phyloP scores from a whole-genome alignment of 441 rosid genomes.

The Erodium chrysanthum region DNA sequence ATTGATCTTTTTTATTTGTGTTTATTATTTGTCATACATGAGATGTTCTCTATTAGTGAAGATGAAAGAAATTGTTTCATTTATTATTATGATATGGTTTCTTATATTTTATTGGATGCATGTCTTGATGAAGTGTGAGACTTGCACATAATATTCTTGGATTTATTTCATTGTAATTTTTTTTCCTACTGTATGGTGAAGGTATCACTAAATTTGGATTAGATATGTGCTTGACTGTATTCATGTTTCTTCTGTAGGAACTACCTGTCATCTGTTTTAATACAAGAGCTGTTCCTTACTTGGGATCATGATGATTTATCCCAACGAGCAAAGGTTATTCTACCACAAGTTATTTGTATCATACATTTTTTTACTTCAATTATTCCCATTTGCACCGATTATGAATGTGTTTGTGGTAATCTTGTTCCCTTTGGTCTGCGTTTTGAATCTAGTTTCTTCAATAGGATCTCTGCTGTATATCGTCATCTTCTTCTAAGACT shows the following conservation, averaged over 20 bases:
- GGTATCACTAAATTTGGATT: not conserved
- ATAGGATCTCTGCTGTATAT: slow-evolving; percentile 11
- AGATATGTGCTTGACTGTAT: slow-evolving; percentile 18
- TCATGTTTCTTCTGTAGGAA: slow-evolving; percentile 57
- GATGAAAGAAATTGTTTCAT: not conserved
- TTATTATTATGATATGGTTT: not conserved
- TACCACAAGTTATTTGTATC: not conserved
- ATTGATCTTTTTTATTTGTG: not conserved
- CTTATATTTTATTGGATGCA: not conserved
- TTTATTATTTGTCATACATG: not conserved
- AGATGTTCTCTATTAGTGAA: not conserved
- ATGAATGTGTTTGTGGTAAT: no score
- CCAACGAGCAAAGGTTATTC: slow-evolving; percentile 79
- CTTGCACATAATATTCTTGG: slow-evolving; percentile 3
- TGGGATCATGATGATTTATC: slow-evolving; percentile 98
- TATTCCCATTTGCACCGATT: not conserved
- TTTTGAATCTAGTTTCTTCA: not conserved
- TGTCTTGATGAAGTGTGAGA: not conserved
- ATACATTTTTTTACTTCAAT: not conserved
- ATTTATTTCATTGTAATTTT: not conserved
- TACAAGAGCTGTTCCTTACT: slow-evolving; percentile 93
- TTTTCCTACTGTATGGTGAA: not conserved
- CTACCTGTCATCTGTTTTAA: slow-evolving; percentile 86
- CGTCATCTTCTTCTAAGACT: slow-evolving; percentile 14
- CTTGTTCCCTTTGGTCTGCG: not conserved